Evolutionary conservation across 306 rosid species (phyloP), one percentile per base, ranked within the genome.

Genomic region (Chamaecrista fasciculata): DNA sequence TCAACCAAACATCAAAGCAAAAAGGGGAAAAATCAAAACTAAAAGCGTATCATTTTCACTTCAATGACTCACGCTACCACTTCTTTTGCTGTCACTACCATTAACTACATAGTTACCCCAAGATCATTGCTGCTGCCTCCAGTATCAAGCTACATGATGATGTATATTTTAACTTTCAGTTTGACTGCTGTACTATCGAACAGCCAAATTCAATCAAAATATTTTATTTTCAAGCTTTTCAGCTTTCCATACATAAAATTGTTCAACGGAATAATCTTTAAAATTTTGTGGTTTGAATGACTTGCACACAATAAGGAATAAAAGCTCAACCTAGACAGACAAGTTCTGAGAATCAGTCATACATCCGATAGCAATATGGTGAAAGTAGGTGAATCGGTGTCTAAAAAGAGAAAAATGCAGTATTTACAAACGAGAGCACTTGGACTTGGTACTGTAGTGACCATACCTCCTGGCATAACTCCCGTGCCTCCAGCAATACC

Each of bases 401-500:
- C 44, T 15, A 14, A 66, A 46, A 48, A 28, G 72, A 1, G 24
- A 68, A 53, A 19, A 69, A 11, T 15, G 50, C 11, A 43, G 9
- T 36, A 58, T 29, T n/a, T 63, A n/a, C 28, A 79, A 67, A 50
- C 59, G 23, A 48, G 31, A 58, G 58, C 8, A 33, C 66, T 48
- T 49, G 28, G 72, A 49, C 46, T 76, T 57, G 60, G 70, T 39
- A 52, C 2, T 53, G 11, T 1, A 20, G 43, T 11, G 23, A 59
- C 11, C 50, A 39, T 84, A 92, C 98, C 98, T 86, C 97, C 98
- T 0, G 97, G 98, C 98, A 93, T 93, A 82, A 93, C 94, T 50
- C 98, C 98, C 4, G 98, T 93, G 76, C 98, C 98, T 72, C 97
- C 96, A 20, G 97, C 98, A 74, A 94, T 94, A 73, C 98, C 97